phyloP scores from a whole-genome alignment of 106 monocot genomes.

The Allium cepa region DNA sequence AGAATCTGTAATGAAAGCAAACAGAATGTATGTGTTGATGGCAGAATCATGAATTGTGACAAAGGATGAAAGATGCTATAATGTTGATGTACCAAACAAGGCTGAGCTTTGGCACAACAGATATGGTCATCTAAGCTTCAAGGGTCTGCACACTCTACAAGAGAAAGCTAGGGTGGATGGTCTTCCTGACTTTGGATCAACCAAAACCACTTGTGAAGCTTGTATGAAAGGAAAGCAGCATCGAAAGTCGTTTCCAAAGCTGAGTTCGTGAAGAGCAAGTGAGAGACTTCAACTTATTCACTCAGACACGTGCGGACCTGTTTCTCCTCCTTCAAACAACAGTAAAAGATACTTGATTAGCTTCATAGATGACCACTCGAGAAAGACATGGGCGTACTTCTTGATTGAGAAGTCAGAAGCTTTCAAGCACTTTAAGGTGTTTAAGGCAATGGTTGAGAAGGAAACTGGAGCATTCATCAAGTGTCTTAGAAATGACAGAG shows the following conservation, averaged over 20 bases:
- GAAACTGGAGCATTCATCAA: not conserved
- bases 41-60: not conserved
- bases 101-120: not conserved
- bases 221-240: not conserved
- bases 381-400: not conserved
- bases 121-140: not conserved
- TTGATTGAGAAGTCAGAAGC: not conserved
- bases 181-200: not conserved
- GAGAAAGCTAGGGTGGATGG: not conserved
- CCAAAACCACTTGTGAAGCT: not conserved
- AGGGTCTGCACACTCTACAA: not conserved
- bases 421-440: not conserved
- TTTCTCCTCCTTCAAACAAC: not conserved
- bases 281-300: not conserved
- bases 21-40: not conserved
- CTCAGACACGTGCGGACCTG: not conserved
- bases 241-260: not conserved
- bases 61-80: not conserved
- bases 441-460: not conserved
- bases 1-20: not conserved
- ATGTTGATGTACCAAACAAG: not conserved
- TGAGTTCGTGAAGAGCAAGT: not conserved
- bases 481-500: not conserved
- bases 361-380: not conserved
- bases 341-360: not conserved